phyloP scores from a whole-genome alignment of 441 rosid species.

The California macrophylla region DNA sequence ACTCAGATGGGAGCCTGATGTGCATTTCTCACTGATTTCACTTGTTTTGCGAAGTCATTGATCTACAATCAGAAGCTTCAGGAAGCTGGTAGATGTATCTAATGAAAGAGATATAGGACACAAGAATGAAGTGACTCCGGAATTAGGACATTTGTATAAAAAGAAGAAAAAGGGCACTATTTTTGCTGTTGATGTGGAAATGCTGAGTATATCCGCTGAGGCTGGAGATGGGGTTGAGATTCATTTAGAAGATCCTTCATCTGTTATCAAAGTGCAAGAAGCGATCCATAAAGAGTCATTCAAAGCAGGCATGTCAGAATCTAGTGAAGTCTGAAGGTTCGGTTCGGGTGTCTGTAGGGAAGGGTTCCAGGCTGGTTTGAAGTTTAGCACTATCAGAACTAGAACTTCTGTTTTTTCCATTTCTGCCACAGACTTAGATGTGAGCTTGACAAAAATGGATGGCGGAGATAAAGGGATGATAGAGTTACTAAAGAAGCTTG shows the following conservation, averaged over 20 bases:
- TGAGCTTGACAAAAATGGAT: constrained; percentile 67
- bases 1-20: constrained; percentile 93
- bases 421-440: constrained; percentile 76
- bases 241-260: constrained; percentile 51
- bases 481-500: constrained; percentile 75
- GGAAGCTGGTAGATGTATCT: constrained; percentile 37
- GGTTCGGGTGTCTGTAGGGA: constrained; percentile 81
- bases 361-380: constrained; percentile 93
- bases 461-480: constrained; percentile 93
- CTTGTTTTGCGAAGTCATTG: constrained; percentile 58
- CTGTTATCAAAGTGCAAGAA: constrained; percentile 55
- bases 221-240: constrained; percentile 96
- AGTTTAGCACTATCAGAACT: constrained; percentile 55
- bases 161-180: constrained; percentile 75
- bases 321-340: constrained; percentile 68
- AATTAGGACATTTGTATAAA: constrained; percentile 42
- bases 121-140: constrained; percentile 38
- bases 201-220: constrained; percentile 66
- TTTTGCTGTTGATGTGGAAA: constrained; percentile 94
- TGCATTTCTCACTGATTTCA: constrained; percentile 72
- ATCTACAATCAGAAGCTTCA: constrained; percentile 51
- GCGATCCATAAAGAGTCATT: constrained; percentile 66
- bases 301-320: constrained; percentile 80
- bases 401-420: constrained; percentile 77
- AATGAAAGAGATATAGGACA: constrained; percentile 35